Evolutionary conservation across 139 green algal species (phyloP).

Genomic region (Microglena sp.): DNA sequence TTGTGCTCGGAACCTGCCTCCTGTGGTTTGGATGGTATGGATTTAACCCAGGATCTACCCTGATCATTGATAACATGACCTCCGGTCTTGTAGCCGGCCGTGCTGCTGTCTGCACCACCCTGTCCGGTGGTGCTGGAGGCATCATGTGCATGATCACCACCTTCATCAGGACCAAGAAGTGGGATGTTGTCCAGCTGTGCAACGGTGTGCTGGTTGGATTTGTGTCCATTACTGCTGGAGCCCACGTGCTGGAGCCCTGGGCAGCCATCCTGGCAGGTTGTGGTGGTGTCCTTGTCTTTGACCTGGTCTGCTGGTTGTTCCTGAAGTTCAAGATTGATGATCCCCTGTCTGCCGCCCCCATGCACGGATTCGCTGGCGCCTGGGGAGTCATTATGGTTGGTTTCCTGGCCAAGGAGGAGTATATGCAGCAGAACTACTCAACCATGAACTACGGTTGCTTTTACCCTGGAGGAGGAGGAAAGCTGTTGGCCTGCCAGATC

Average conservation of each 20-base stretch:
- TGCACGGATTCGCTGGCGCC: conserved; percentile 60
- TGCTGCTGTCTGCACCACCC: conserved; percentile 74
- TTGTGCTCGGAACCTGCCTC: conserved; percentile 56
- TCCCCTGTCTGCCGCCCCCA: conserved; percentile 41
- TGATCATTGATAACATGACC: conserved; percentile 29
- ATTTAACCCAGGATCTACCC: conserved; percentile 70
- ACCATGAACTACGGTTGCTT: conserved; percentile 29
- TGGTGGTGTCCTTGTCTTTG: conserved; percentile 29
- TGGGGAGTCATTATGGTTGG: conserved; percentile 46
- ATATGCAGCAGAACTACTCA: conserved; percentile 31
- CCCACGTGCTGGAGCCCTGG: conserved; percentile 66
- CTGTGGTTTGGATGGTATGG: conserved; percentile 91
- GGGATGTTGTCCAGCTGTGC: conserved; percentile 67
- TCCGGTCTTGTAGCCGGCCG: conserved; percentile 13
- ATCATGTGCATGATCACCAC: too few relatives aligned
- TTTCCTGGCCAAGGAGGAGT: conserved; percentile 31
- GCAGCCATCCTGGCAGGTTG: conserved; percentile 70
- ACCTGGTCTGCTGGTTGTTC: conserved; percentile 12
- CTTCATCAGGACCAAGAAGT: conserved; percentile 46
- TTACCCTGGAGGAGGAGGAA: conserved; percentile 35
- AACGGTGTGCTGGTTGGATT: conserved; percentile 59
- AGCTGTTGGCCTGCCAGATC: conserved; percentile 38
- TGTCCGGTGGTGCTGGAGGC: conserved; percentile 51
- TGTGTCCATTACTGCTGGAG: conserved; percentile 55
- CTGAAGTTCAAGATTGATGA: conserved; percentile 50